Evolutionary conservation across 805 yeast species (phyloP).

Genomic region (Spathaspora girioi): DNA sequence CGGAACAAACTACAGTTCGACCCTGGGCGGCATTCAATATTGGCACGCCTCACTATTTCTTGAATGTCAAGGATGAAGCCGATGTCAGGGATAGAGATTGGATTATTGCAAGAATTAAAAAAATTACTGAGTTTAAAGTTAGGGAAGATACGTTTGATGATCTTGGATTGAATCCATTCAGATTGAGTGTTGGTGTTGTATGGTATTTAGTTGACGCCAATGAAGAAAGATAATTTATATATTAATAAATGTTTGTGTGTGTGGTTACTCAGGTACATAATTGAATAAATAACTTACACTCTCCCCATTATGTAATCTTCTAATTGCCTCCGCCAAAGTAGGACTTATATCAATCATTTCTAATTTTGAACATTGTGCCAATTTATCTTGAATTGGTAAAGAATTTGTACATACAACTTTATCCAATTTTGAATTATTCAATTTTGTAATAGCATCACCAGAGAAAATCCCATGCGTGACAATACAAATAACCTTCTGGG

Average conservation of each 20-base stretch:
- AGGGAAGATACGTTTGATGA: conserved; percentile 38
- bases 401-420: conserved; percentile 78
- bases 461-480: conserved; percentile 80
- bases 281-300: conserved; percentile 77
- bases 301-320: conserved; percentile 86
- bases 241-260: too few species aligned
- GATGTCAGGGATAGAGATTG: conserved; percentile 60
- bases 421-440: conserved; percentile 64
- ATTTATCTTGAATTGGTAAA: conserved; percentile 69
- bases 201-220: conserved; percentile 66
- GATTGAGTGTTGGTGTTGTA: conserved; percentile 53
- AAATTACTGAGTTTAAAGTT: conserved; percentile 54
- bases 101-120: conserved; percentile 69
- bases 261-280: conserved; percentile 48
- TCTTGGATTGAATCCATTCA: conserved; percentile 56
- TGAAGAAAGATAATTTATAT: conserved; percentile 22
- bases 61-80: conserved; percentile 43
- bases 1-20: not conserved
- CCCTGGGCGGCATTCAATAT: conserved; percentile 96
- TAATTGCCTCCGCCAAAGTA: conserved; percentile 74
- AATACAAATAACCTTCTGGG: conserved; percentile 72
- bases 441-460: conserved; percentile 68
- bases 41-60: conserved; percentile 80
- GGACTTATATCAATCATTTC: conserved; percentile 70
- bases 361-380: conserved; percentile 54